Evolutionary conservation across 2,329 filamentous ascomycete genomes (phyloP), one percentile per base, ranked within the genome.

Genomic region (Neocatenulostroma microsporum): DNA sequence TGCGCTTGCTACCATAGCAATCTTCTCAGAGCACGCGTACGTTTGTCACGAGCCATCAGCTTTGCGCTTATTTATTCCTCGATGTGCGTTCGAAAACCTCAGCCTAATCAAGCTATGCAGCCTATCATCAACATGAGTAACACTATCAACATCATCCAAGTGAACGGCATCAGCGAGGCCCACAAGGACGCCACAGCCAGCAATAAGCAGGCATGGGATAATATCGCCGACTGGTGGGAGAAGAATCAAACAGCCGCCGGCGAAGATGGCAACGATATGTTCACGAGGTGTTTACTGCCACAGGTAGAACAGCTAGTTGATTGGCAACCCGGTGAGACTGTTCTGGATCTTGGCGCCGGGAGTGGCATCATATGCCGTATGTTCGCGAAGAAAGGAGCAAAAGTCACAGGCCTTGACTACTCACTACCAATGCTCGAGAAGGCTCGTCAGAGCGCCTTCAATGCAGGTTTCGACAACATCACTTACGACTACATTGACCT

Each of bases 321-420:
- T 2, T 42, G 52, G 11, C 39, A 48, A 11, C 41, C 36, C 0
- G 52, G 49, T 1, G 51, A 61, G 34, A 49, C 49, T 5, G 64
- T 64, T 0, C 56, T 72, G 5, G 69, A 72, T 37, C 54, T 73
- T n/a, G 66, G 68, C 3, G 69, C 66, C 0, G 68, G 69, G 25
- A 72, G 70, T 39, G 69, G 69, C 17, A 59, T 72, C 18, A 62
- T 63, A 13, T 65, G 68, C 12, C 62, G 68, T 15, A 66, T 62
- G 58, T 55, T 73, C 12, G 61, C 59, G 1, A 47, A 47, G 8
- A 41, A 55, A 15, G 62, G 60, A 8, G 58, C 31, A 58, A 0
- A 38, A 43, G 64, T 72, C 10, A 43, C 64, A 3, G 69, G 66
- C 2, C 67, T 69, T 1, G 69, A 72, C 40, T 68, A 62, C 25